Evolutionary conservation across 2,329 filamentous ascomycete species (phyloP).

Genomic region (Cladosporium sp.): DNA sequence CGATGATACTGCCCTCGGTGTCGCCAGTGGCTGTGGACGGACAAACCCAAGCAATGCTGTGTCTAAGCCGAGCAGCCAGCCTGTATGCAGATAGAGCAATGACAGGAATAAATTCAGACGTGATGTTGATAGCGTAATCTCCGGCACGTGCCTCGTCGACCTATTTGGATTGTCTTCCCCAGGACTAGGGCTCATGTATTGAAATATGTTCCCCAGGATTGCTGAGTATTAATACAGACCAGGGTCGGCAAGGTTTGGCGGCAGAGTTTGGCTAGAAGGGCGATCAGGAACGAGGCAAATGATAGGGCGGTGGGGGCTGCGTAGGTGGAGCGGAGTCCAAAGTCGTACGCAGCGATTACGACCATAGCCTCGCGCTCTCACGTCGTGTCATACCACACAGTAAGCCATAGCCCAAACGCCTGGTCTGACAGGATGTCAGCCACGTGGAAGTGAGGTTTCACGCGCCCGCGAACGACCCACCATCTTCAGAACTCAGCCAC

Average conservation of each 20-base stretch:
- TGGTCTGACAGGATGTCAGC: background rate
- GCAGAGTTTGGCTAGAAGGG: background rate
- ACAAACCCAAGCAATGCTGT: constrained; percentile 29
- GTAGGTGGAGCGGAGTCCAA: background rate
- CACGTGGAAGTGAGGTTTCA: constrained; percentile 1
- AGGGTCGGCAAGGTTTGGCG: background rate
- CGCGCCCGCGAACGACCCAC: background rate
- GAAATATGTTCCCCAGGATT: too few relatives aligned
- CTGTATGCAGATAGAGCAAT: constrained; percentile 11
- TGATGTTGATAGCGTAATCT: too few relatives aligned
- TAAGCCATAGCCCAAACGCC: background rate
- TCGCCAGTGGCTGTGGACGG: constrained; percentile 27
- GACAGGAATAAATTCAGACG: background rate
- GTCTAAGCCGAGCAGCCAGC: constrained; percentile 18
- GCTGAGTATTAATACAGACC: background rate
- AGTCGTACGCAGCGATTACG: background rate
- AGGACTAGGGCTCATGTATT: too few relatives aligned
- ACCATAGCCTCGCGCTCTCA: background rate
- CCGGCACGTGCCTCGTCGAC: too few relatives aligned
- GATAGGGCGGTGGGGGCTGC: background rate
- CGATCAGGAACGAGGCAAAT: background rate
- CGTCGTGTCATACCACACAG: background rate
- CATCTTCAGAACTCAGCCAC: background rate
- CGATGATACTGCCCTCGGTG: constrained; percentile 41
- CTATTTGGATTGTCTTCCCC: too few relatives aligned